These are phyloP conservation scores for Sugiyamaella castrensis DNA, from an alignment of 1,139 yeast genomes.

Conservation along the genomic window DNA sequence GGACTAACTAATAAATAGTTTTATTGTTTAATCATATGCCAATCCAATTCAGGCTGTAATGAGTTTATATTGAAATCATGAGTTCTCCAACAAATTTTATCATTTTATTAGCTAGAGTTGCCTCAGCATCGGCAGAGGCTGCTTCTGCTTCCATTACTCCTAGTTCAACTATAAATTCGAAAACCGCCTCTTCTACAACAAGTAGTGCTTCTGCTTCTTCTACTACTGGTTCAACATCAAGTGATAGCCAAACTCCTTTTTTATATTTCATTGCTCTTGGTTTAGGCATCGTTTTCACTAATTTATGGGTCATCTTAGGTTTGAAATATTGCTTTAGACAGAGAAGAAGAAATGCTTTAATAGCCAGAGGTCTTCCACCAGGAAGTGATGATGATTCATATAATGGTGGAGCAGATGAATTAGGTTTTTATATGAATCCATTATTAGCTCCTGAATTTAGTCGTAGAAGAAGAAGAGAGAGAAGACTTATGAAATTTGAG, in stretches of 20 bases:
- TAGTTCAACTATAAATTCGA: background rate
- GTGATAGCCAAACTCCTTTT: conserved; percentile 29
- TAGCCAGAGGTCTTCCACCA: conserved; percentile 15
- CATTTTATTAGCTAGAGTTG: background rate
- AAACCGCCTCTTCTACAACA: conserved; percentile 7
- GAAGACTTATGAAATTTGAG: conserved; percentile 45
- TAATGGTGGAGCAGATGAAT: conserved; percentile 18
- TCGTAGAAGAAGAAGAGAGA: conserved; percentile 22
- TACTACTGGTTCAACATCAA: conserved; percentile 2
- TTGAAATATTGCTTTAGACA: conserved; percentile 37
- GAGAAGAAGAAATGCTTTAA: conserved; percentile 23
- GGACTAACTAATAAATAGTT: too few relatives aligned
- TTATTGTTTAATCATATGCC: too few relatives aligned
- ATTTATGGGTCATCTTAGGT: conserved; percentile 39
- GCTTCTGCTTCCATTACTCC: background rate
- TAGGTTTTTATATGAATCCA: conserved; percentile 25
- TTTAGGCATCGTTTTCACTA: conserved; percentile 39
- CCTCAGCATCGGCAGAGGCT: background rate
- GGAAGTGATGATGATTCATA: conserved; percentile 15
- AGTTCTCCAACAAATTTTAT: background rate
- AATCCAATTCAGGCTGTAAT: too few relatives aligned
- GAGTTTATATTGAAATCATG: background rate
- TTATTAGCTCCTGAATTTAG: conserved; percentile 20
- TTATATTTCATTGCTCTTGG: conserved; percentile 42
- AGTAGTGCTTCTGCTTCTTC: conserved; percentile 10